Evolutionary conservation across 1,284 basidiomycete species (phyloP).

Genomic region (Sporisorium iseilematis-ciliati): DNA sequence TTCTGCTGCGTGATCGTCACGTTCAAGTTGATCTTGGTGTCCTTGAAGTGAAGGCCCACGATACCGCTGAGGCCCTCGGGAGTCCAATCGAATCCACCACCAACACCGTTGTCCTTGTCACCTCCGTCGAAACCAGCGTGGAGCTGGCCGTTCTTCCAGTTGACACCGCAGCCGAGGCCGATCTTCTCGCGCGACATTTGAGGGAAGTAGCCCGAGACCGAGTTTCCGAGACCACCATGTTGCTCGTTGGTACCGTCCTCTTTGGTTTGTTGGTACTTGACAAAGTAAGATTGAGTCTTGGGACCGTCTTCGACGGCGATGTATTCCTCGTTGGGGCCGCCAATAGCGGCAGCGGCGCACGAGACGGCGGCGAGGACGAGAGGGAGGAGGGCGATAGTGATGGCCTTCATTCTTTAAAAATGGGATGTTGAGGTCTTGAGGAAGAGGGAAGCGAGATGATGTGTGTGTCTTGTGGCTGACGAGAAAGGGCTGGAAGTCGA

Average conservation of each 20-base stretch:
- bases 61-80: slow-evolving; percentile 7
- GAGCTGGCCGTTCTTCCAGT: slow-evolving; percentile 27
- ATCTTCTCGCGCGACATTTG: slow-evolving; percentile 10
- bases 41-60: slow-evolving; percentile 16
- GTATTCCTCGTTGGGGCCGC: background rate
- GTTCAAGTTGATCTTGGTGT: slow-evolving; percentile 21
- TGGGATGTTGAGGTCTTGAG: background rate
- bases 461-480: background rate
- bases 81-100: slow-evolving; percentile 32
- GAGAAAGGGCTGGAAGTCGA: background rate
- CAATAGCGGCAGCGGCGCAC: background rate
- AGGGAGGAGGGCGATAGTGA: slow-evolving; percentile 11
- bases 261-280: slow-evolving; percentile 20
- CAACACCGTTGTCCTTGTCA: slow-evolving; percentile 20
- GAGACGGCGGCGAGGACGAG: slow-evolving; percentile 1
- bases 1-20: slow-evolving; percentile 23
- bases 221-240: slow-evolving; percentile 21
- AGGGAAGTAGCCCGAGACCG: slow-evolving; percentile 29
- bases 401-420: slow-evolving; percentile 3
- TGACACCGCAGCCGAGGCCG: slow-evolving; percentile 32
- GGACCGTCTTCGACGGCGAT: background rate
- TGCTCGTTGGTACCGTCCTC: background rate
- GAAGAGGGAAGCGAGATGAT: background rate
- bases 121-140: slow-evolving; percentile 36
- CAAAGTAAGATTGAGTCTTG: background rate